Evolutionary conservation across 2,329 filamentous ascomycete genomes (phyloP).

Genomic region (Tolypocladium endophyticum): DNA sequence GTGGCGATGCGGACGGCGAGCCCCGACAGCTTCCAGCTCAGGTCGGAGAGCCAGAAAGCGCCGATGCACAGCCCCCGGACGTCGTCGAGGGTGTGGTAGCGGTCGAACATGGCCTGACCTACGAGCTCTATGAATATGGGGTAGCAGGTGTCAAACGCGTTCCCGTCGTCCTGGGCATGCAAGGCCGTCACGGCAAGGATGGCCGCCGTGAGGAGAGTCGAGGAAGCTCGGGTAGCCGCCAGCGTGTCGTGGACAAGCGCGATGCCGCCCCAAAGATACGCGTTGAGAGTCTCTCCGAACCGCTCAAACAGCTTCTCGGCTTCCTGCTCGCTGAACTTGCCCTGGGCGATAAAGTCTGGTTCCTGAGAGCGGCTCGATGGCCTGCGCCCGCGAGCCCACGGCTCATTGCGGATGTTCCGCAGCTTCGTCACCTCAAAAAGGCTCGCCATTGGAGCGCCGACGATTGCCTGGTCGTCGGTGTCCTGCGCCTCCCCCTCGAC

Average conservation of each 20-base stretch:
- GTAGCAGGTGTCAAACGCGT: conserved; percentile 44
- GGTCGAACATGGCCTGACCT: conserved; percentile 45
- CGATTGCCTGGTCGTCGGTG: conserved; percentile 15
- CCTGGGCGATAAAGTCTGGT: conserved; percentile 18
- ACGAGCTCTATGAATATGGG: conserved; percentile 47
- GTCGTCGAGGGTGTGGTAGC: conserved; percentile 41
- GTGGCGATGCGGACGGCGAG: conserved; percentile 48
- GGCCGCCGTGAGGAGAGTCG: conserved; percentile 16
- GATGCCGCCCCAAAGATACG: conserved; percentile 21
- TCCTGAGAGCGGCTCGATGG: conserved; percentile 6
- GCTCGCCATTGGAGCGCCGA: conserved; percentile 20
- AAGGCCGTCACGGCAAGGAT: conserved; percentile 22
- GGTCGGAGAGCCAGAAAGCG: conserved; percentile 53
- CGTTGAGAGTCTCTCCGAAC: conserved; percentile 18
- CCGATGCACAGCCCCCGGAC: conserved; percentile 51
- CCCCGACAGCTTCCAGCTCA: conserved; percentile 45
- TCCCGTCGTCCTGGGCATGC: conserved; percentile 22
- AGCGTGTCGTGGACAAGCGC: conserved; percentile 17
- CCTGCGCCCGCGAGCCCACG: conserved; percentile 9
- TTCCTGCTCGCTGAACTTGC: conserved; percentile 13
- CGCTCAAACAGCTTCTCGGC: conserved; percentile 17
- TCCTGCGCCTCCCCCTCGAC: conserved; percentile 12
- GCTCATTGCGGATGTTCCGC: conserved; percentile 21
- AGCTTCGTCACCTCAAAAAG: conserved; percentile 21
- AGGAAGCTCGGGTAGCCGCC: conserved; percentile 16